Percentiles rank a stretch among this genome's conserved stretches.
phyloP scores from a whole-genome alignment of 345 rosid genomes.

The Passiflora organensis region DNA sequence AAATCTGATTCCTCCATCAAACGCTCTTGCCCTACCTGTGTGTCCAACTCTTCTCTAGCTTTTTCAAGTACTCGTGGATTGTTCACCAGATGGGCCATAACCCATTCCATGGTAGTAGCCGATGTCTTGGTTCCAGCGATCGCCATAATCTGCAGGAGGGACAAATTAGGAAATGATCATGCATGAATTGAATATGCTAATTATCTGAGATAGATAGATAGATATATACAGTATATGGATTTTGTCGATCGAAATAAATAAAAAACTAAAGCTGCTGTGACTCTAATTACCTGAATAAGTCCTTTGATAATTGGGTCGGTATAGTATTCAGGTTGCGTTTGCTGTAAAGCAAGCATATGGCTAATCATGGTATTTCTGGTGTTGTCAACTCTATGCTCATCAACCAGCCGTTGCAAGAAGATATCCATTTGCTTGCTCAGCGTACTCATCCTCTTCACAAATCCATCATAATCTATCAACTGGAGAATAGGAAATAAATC shows the following conservation, averaged over 20 bases:
- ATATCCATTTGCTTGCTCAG: background rate
- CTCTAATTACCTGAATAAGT: background rate
- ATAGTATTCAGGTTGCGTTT: background rate
- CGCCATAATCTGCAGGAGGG: background rate
- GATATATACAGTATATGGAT: too few species aligned
- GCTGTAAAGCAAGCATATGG: slow-evolving; percentile 6
- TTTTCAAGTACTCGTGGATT: background rate
- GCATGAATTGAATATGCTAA: too few species aligned
- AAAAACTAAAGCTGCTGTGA: too few species aligned
- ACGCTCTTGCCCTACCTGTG: background rate
- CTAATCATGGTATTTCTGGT: slow-evolving; percentile 2
- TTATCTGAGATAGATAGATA: too few species aligned
- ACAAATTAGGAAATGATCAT: too few species aligned
- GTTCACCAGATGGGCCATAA: background rate
- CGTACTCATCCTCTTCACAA: background rate
- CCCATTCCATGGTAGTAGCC: background rate
- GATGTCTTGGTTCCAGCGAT: background rate
- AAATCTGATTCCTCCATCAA: background rate
- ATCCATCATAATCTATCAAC: too few species aligned
- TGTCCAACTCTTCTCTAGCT: background rate
- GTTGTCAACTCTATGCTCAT: background rate
- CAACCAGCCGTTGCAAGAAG: slow-evolving; percentile 1
- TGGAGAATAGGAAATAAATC: background rate
- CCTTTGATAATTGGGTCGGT: slow-evolving; percentile 5
- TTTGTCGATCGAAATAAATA: too few species aligned